phyloP scores from a whole-genome alignment of 1,139 yeast genomes.

The Keqinozyma sinolaborantium region DNA sequence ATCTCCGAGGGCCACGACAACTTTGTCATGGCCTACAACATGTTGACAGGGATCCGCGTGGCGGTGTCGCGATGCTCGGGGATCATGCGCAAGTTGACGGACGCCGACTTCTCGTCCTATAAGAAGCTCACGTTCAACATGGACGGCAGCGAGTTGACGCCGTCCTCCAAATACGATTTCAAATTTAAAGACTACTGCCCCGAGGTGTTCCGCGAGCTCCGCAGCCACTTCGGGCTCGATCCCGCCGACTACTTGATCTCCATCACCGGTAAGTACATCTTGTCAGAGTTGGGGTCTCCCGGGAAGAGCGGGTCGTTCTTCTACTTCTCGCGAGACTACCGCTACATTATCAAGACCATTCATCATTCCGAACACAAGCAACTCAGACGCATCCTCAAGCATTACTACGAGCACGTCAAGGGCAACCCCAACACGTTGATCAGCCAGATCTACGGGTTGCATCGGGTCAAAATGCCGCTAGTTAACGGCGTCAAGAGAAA shows the following conservation, averaged over 20 bases:
- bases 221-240: conserved; percentile 79
- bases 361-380: conserved; percentile 91
- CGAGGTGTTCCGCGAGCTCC: conserved; percentile 83
- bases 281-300: conserved; percentile 91
- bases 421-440: conserved; percentile 83
- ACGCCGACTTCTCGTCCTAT: conserved; percentile 64
- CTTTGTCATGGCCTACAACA: conserved; percentile 91
- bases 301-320: conserved; percentile 97
- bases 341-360: conserved; percentile 92
- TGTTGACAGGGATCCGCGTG: conserved; percentile 95
- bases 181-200: conserved; percentile 97
- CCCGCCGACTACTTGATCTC: conserved; percentile 95
- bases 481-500: conserved; percentile 54
- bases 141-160: conserved; percentile 86
- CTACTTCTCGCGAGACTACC: conserved; percentile 88
- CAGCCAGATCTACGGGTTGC: conserved; percentile 93
- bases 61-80: conserved; percentile 93
- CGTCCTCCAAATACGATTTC: conserved; percentile 91
- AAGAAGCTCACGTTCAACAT: conserved; percentile 84
- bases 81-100: conserved; percentile 67
- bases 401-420: conserved; percentile 79
- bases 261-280: conserved; percentile 85
- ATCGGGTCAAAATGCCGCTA: conserved; percentile 85
- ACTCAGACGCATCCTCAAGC: conserved; percentile 67
- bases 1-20: conserved; percentile 92